Conservation (phyloP, 345 rosid species). For the Sonneratia caseolaris region DNA sequence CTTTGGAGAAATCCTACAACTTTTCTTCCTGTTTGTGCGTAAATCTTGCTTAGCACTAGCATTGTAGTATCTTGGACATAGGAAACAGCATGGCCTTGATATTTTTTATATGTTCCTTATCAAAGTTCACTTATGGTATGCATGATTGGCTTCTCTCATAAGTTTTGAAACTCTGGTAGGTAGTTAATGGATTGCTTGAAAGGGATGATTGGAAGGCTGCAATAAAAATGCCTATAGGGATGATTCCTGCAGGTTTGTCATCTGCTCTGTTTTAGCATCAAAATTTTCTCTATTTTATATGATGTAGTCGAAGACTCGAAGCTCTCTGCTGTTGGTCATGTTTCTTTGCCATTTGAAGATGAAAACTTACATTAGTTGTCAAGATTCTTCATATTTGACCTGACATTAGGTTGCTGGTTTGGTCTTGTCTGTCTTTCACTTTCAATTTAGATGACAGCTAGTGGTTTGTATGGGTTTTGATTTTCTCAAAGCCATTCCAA, state of each 20-base stretch:
- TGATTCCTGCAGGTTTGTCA: constrained; percentile 78
- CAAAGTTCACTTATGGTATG: neutral
- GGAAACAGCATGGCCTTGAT: neutral
- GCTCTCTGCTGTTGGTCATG: neutral
- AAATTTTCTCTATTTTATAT: neutral
- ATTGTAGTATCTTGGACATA: neutral
- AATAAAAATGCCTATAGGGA: constrained; percentile 67
- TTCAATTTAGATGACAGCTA: neutral
- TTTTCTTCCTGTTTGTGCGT: neutral
- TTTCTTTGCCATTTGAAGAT: neutral
- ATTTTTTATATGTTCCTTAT: neutral
- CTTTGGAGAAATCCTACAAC: no score
- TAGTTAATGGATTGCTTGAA: constrained; percentile 88
- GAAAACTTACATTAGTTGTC: neutral
- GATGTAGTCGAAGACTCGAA: neutral
- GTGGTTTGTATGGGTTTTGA: neutral
- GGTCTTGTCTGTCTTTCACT: neutral
- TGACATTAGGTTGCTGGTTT: neutral
- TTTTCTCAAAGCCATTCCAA: neutral
- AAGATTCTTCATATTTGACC: neutral
- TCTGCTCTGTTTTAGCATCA: neutral
- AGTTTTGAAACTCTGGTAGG: constrained; percentile 54
- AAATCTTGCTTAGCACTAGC: neutral
- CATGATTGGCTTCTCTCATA: constrained; percentile 8
- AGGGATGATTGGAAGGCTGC: constrained; percentile 82